Conservation (phyloP, 169 alveolate species). For the Plasmodium cynomolgi region DNA sequence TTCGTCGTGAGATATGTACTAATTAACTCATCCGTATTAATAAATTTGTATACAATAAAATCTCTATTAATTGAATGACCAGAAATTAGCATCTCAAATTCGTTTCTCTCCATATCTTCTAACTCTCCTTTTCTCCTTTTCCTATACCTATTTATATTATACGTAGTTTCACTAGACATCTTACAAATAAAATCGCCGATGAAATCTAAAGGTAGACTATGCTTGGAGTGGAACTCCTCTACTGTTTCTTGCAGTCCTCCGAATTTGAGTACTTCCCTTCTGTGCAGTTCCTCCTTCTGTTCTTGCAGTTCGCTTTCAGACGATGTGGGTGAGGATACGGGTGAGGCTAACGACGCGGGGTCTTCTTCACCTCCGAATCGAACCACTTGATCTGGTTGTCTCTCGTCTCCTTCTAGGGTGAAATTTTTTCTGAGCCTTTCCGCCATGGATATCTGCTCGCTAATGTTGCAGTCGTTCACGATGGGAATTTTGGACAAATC, state of each 20-base stretch:
- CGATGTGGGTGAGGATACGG: background rate
- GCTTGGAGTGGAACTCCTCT: slow-evolving; percentile 41
- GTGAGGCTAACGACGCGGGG: too few species aligned
- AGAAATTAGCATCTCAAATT: background rate
- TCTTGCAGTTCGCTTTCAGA: background rate
- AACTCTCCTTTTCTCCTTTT: slow-evolving; percentile 35
- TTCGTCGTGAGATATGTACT: slow-evolving; percentile 42
- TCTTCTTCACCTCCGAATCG: background rate
- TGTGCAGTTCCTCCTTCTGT: slow-evolving; percentile 23
- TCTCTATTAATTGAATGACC: slow-evolving; percentile 1
- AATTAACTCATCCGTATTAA: slow-evolving; percentile 24
- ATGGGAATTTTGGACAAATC: slow-evolving; percentile 34
- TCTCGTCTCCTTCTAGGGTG: slow-evolving; percentile 29
- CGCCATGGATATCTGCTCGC: slow-evolving; percentile 53
- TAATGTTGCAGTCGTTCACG: slow-evolving; percentile 30
- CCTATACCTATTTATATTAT: slow-evolving; percentile 36
- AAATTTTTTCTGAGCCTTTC: slow-evolving; percentile 22
- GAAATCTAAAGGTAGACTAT: slow-evolving; percentile 30
- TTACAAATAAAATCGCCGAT: slow-evolving; percentile 67
- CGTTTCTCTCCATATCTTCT: background rate
- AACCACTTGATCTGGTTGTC: background rate
- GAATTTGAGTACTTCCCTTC: slow-evolving; percentile 23
- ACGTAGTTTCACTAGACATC: slow-evolving; percentile 16
- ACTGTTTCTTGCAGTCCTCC: slow-evolving; percentile 58
- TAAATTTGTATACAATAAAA: slow-evolving; percentile 59